These are phyloP conservation scores for Pelargonium australe DNA, from an alignment of 441 rosid species.

Conservation along the genomic window DNA sequence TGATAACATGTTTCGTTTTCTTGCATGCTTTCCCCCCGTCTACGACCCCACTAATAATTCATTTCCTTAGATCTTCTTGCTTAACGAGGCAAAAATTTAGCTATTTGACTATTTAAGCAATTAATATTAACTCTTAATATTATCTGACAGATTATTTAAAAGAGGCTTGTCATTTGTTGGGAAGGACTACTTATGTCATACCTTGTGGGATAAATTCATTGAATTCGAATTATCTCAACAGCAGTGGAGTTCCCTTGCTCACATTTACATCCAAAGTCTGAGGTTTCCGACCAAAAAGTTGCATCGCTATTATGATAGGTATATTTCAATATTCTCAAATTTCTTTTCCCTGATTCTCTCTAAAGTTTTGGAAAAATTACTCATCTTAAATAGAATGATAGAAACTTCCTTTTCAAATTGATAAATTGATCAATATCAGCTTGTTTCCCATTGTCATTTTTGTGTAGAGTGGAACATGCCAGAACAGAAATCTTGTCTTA, in stretches of 20 bases:
- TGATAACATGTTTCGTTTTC: not conserved
- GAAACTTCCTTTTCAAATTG: not conserved
- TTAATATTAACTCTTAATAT: constrained; percentile 9
- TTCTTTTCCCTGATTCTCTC: not conserved
- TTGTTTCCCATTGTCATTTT: not conserved
- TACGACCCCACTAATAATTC: not conserved
- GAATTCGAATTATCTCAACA: constrained; percentile 54
- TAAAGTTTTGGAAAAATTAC: not conserved
- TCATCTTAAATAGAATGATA: not conserved
- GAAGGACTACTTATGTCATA: constrained; percentile 63
- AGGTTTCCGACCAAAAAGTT: constrained; percentile 72
- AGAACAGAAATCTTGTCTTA: too few relatives aligned
- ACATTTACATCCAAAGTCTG: constrained; percentile 54
- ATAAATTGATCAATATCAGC: constrained; percentile 9
- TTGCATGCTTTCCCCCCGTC: not conserved
- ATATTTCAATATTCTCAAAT: constrained; percentile 16
- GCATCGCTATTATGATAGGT: constrained; percentile 62
- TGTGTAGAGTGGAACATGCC: too few relatives aligned
- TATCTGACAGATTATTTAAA: constrained; percentile 55
- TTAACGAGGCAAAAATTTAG: not conserved
- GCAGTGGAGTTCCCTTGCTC: constrained; percentile 68
- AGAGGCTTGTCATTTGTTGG: constrained; percentile 76
- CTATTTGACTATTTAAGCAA: not conserved
- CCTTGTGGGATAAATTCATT: constrained; percentile 76
- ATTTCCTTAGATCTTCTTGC: constrained; percentile 2